These are phyloP conservation scores for Chytriomyces confervae DNA, from an alignment of 192 early-diverging fungal genomes.

Conservation along the genomic window DNA sequence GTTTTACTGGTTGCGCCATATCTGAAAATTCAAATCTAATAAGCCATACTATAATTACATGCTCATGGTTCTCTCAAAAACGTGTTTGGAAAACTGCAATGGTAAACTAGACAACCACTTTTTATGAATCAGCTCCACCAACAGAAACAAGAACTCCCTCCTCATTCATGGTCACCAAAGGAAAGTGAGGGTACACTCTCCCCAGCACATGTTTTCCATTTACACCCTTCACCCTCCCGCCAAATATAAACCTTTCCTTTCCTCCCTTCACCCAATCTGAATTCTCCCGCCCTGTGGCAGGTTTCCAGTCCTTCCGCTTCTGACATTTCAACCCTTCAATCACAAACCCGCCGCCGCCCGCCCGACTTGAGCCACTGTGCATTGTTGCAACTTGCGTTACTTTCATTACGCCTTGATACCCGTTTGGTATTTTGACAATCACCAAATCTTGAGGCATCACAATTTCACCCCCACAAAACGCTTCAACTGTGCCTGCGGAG, in stretches of 20 bases:
- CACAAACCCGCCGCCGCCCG: background rate
- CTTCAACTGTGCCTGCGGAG: background rate
- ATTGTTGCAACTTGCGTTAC: background rate
- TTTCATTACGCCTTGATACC: background rate
- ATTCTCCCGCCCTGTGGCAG: background rate
- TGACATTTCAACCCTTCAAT: background rate
- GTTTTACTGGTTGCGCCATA: too few relatives aligned
- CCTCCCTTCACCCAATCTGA: background rate
- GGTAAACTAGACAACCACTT: background rate
- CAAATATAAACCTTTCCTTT: background rate
- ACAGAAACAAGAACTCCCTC: background rate
- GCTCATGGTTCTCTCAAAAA: background rate
- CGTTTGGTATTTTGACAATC: background rate
- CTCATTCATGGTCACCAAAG: background rate
- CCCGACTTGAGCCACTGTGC: background rate
- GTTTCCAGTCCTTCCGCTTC: background rate
- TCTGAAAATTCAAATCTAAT: too few relatives aligned
- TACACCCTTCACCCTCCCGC: background rate
- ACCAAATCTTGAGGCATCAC: background rate
- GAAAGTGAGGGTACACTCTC: background rate
- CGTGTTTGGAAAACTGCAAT: background rate
- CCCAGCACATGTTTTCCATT: background rate
- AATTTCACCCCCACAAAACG: background rate
- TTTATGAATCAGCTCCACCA: background rate
- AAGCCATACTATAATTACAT: too few relatives aligned